Evolutionary conservation across 371 early-diverging fungal genomes (phyloP).

Genomic region (Mortierella sp.): DNA sequence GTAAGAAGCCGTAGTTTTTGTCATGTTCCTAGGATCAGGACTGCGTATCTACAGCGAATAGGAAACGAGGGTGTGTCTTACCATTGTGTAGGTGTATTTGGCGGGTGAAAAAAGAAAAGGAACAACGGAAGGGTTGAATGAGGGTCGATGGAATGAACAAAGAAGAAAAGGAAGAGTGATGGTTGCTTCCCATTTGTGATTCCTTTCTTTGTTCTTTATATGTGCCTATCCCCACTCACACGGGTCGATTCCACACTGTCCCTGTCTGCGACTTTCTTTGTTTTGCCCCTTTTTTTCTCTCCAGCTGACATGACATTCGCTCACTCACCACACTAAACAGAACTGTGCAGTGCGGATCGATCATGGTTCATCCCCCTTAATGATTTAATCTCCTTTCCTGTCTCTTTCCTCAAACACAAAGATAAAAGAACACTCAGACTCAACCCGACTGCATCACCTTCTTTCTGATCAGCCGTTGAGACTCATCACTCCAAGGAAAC

Average conservation of each 20-base stretch:
- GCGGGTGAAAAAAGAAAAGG: not conserved
- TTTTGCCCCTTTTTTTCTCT: not conserved
- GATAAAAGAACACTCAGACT: too few species aligned
- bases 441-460: too few species aligned
- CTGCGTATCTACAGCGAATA: slow-evolving; percentile 2
- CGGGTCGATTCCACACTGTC: not conserved
- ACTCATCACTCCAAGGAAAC: too few species aligned
- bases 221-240: not conserved
- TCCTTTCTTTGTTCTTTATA: not conserved
- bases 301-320: too few species aligned
- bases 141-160: not conserved
- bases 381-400: not conserved
- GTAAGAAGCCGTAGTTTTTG: too few species aligned
- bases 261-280: not conserved
- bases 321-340: too few species aligned
- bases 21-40: too few species aligned
- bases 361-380: not conserved
- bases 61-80: not conserved
- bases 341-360: too few species aligned
- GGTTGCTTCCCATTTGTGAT: not conserved
- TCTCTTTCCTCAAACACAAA: not conserved
- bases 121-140: not conserved
- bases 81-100: slow-evolving; percentile 2
- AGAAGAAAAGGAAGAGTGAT: not conserved
- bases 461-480: too few species aligned